Conservation (phyloP, 1,284 basidiomycete species). For the Vanrija humicola region DNA sequence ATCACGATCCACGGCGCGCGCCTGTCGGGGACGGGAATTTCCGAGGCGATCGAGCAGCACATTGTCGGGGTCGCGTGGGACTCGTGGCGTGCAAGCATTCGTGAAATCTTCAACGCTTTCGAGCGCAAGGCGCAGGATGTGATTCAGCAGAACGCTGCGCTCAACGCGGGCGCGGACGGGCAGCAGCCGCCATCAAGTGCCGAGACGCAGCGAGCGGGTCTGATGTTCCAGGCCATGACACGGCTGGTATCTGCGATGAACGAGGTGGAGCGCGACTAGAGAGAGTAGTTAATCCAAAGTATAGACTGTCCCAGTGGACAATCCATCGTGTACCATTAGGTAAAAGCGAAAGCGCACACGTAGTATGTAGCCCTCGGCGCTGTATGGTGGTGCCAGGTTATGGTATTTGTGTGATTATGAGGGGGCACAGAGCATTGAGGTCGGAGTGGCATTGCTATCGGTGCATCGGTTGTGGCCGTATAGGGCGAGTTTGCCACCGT, state of each 20-base stretch:
- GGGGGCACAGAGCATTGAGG: too few species aligned
- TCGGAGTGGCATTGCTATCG: too few species aligned
- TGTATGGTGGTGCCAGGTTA: too few species aligned
- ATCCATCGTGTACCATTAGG: too few species aligned
- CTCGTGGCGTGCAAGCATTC: conserved; percentile 44
- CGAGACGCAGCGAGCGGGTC: conserved; percentile 45
- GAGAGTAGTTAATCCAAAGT: background rate
- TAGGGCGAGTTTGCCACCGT: background rate
- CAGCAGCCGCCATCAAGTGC: conserved; percentile 20
- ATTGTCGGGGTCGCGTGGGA: conserved; percentile 50
- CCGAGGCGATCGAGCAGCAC: conserved; percentile 47
- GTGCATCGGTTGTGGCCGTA: background rate
- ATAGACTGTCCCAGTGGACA: background rate
- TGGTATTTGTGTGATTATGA: too few species aligned
- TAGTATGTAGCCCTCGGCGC: too few species aligned
- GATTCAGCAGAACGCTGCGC: conserved; percentile 31
- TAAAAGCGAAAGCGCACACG: too few species aligned
- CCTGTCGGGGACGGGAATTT: conserved; percentile 43
- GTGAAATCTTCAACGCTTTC: conserved; percentile 44
- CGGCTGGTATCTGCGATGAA: conserved; percentile 48
- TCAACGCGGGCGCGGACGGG: conserved; percentile 7
- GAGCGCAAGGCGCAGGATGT: conserved; percentile 45
- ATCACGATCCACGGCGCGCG: conserved; percentile 45
- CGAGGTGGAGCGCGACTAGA: conserved; percentile 40
- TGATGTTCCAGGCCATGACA: conserved; percentile 47